Percentiles rank a stretch among this genome's conserved stretches.
Conservation (phyloP, 2,329 filamentous ascomycete genomes). For the Aspergillus costaricaensis region DNA sequence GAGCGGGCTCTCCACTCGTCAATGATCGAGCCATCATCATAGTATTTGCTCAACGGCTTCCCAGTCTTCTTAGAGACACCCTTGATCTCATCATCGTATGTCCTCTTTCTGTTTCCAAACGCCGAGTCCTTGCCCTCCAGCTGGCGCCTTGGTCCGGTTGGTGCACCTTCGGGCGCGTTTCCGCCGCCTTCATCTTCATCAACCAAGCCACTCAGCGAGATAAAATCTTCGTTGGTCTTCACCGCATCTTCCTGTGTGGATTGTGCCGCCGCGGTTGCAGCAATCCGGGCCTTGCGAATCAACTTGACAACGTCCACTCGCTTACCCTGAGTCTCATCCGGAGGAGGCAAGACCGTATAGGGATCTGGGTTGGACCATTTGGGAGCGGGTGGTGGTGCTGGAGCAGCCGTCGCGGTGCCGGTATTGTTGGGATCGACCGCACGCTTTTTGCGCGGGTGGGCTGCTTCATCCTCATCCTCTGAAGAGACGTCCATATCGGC, state of each 20-base stretch:
- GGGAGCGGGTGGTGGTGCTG: slow-evolving; percentile 49
- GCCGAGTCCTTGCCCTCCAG: slow-evolving; percentile 43
- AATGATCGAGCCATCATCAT: slow-evolving; percentile 54
- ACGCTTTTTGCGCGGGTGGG: slow-evolving; percentile 44
- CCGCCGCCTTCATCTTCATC: slow-evolving; percentile 47
- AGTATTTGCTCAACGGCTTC: slow-evolving; percentile 55
- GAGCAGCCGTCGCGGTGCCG: slow-evolving; percentile 23
- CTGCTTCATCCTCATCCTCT: slow-evolving; percentile 36
- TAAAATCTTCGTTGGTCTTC: slow-evolving; percentile 73
- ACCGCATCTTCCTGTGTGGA: slow-evolving; percentile 58
- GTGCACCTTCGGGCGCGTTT: slow-evolving; percentile 39
- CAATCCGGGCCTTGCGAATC: slow-evolving; percentile 83
- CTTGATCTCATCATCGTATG: slow-evolving; percentile 68
- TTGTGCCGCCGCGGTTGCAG: slow-evolving; percentile 48
- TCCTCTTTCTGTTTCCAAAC: slow-evolving; percentile 74
- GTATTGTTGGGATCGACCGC: slow-evolving; percentile 29
- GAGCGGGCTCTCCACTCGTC: slow-evolving; percentile 55
- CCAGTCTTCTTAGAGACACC: slow-evolving; percentile 55
- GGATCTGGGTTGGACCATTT: slow-evolving; percentile 97
- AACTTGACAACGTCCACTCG: slow-evolving; percentile 85
- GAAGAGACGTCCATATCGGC: slow-evolving; percentile 48
- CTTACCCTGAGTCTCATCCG: slow-evolving; percentile 71
- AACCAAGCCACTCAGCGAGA: slow-evolving; percentile 74
- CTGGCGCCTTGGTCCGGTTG: slow-evolving; percentile 37
- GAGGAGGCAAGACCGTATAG: slow-evolving; percentile 82